A percentile compares a stretch with the other conserved stretches of the same genome.
phyloP scores from a whole-genome alignment of 2,329 filamentous ascomycete species.

The Ascomycota sp. region DNA sequence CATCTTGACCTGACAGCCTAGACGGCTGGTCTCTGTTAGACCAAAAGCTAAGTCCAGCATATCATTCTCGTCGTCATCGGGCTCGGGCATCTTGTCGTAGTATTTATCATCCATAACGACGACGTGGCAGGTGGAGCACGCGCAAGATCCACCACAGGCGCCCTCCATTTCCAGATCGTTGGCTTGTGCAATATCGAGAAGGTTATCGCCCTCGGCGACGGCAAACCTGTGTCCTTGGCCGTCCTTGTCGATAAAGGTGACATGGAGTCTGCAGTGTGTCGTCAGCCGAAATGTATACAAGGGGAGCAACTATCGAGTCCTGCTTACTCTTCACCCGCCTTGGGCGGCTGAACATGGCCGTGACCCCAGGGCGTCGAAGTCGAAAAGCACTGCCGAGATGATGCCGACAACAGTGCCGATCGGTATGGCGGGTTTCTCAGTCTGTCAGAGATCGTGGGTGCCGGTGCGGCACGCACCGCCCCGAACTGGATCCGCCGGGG shows the following conservation, averaged over 20 bases:
- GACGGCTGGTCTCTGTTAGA: constrained; percentile 57
- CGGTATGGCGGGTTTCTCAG: constrained; percentile 2
- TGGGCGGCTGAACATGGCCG: constrained; percentile 63
- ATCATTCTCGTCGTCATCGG: constrained; percentile 64
- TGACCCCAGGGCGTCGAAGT: constrained; percentile 38
- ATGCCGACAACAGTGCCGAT: constrained; percentile 3
- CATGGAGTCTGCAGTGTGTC: constrained; percentile 38
- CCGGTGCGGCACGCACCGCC: constrained; percentile 1
- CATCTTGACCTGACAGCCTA: constrained; percentile 88
- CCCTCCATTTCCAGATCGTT: constrained; percentile 97
- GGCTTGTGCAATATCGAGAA: constrained; percentile 83
- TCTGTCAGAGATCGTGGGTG: constrained; percentile 6
- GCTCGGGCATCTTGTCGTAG: constrained; percentile 59
- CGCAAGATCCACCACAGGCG: constrained; percentile 82
- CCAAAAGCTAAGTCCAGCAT: constrained; percentile 84
- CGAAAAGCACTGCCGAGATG: constrained; percentile 35
- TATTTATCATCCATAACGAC: constrained; percentile 53
- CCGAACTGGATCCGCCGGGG: constrained; percentile 5
- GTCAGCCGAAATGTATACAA: constrained; percentile 1
- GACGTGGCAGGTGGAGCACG: constrained; percentile 81
- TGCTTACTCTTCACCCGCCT: constrained; percentile 73
- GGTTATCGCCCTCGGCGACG: constrained; percentile 70
- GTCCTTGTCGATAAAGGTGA: constrained; percentile 90
- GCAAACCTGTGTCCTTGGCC: constrained; percentile 51
- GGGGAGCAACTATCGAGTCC: not conserved